Evolutionary conservation across 306 rosid genomes (phyloP).

Genomic region (Gillenia trifoliata): DNA sequence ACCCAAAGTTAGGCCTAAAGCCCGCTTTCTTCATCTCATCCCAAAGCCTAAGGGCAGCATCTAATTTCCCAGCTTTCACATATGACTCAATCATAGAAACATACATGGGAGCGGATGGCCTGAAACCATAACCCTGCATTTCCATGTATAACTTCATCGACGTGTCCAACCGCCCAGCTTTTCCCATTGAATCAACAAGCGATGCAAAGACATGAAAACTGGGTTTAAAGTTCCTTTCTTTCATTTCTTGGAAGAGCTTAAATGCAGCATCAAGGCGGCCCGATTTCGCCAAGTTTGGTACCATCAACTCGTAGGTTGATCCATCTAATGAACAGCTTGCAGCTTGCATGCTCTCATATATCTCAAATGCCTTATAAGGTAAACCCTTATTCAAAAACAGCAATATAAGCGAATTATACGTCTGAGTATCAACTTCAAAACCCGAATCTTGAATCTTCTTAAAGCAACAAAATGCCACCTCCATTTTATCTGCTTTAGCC

Average conservation of each 20-base stretch:
- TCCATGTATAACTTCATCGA: constrained; percentile 86
- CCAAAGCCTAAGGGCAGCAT: constrained; percentile 79
- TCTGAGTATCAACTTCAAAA: constrained; percentile 54
- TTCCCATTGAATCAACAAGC: constrained; percentile 93
- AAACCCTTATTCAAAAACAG: constrained; percentile 83
- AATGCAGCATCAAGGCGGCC: constrained; percentile 93
- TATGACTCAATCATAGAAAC: constrained; percentile 82
- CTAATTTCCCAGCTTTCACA: constrained; percentile 92
- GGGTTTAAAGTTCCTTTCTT: constrained; percentile 60
- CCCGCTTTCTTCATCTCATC: constrained; percentile 91
- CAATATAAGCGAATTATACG: constrained; percentile 74
- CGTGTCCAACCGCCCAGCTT: constrained; percentile 82
- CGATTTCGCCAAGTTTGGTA: constrained; percentile 81
- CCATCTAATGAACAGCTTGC: constrained; percentile 56
- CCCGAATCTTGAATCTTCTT: constrained; percentile 73
- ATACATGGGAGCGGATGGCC: constrained; percentile 61
- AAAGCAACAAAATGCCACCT: constrained; percentile 79
- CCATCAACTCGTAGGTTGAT: constrained; percentile 87
- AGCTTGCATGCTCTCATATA: constrained; percentile 83
- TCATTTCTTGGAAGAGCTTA: constrained; percentile 85
- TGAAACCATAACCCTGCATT: constrained; percentile 72
- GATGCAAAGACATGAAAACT: constrained; percentile 54
- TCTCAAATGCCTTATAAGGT: constrained; percentile 89
- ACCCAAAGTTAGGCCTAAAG: constrained; percentile 88
- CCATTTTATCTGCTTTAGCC: constrained; percentile 88